phyloP scores from a whole-genome alignment of 2,329 filamentous ascomycete species.

The Orbilia brochopaga region DNA sequence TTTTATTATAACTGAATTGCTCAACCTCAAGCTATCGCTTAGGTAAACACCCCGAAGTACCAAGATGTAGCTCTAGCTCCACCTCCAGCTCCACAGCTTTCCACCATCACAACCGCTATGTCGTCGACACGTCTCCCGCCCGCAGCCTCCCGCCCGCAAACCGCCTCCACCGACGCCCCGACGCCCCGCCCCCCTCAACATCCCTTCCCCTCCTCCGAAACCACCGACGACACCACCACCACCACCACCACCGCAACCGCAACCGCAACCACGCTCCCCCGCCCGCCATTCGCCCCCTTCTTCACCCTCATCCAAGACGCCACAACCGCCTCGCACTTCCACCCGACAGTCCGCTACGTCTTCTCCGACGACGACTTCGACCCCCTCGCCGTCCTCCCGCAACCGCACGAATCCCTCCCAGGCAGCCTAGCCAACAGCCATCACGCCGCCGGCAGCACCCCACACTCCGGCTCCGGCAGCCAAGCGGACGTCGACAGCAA shows the following conservation, averaged over 20 bases:
- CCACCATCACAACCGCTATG: background rate
- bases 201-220: background rate
- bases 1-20: too few species aligned
- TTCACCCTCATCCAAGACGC: conserved; percentile 83
- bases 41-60: too few species aligned
- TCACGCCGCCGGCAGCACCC: conserved; percentile 4
- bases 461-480: conserved; percentile 42
- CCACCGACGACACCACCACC: background rate
- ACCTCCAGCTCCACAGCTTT: background rate
- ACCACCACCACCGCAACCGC: conserved; percentile 12
- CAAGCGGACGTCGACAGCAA: conserved; percentile 50
- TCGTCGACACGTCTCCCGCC: conserved; percentile 10
- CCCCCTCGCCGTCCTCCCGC: conserved; percentile 51
- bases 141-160: conserved; percentile 32
- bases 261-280: conserved; percentile 4
- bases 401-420: conserved; percentile 10
- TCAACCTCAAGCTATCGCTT: too few species aligned
- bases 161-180: conserved; percentile 36
- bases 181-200: conserved; percentile 44
- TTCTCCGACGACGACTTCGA: conserved; percentile 82
- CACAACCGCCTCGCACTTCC: conserved; percentile 74
- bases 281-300: conserved; percentile 71
- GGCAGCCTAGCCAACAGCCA: conserved; percentile 25
- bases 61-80: too few species aligned
- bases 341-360: conserved; percentile 88